Conservation (phyloP, 345 rosid genomes). For the Rubroshorea leprosula region DNA sequence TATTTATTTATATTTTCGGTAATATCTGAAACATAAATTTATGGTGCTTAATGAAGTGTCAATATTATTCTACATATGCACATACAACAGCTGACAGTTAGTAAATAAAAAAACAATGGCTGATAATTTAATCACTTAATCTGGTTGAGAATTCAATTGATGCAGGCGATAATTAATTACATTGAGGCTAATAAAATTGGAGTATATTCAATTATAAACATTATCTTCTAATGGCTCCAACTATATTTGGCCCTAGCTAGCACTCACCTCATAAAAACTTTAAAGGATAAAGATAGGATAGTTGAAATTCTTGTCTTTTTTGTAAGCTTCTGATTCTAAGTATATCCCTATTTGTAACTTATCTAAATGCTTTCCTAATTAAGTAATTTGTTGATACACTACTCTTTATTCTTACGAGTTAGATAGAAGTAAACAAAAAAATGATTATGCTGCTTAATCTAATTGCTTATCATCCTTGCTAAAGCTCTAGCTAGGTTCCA, state of each 20-base stretch:
- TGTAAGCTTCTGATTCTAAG: neutral
- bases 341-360: no score
- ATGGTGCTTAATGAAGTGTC: no score
- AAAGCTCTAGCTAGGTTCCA: conserved; percentile 99
- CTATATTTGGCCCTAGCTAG: neutral
- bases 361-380: no score
- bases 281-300: no score
- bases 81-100: no score
- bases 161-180: neutral
- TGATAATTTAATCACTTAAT: neutral
- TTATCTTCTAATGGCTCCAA: conserved; percentile 4
- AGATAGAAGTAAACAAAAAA: conserved; percentile 7
- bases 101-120: no score
- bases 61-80: no score
- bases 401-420: no score
- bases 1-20: no score
- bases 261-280: neutral
- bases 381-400: no score
- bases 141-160: neutral
- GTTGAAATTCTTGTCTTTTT: no score
- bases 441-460: conserved; percentile 22
- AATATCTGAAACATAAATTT: no score
- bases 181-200: neutral
- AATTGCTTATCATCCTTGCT: conserved; percentile 49
- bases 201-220: neutral